Base-by-base conservation (phyloP, 352 stramenopile species). In the Elongisporangium anandrum region DNA sequence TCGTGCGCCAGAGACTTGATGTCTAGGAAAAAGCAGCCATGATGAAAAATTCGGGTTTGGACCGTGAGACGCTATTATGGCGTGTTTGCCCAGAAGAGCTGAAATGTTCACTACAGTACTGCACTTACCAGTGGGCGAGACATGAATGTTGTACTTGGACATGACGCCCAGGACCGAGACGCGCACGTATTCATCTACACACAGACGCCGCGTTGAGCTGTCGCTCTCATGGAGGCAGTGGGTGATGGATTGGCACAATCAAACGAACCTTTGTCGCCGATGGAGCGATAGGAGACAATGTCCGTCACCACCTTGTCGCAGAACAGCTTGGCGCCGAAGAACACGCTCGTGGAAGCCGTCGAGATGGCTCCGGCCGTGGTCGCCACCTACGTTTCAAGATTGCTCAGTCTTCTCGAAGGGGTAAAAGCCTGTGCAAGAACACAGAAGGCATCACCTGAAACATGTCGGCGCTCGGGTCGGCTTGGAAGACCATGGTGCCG, bases 241-340 rank as follows among this genome's bases (percentile, higher is more conserved):
- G 29, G 29, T 41, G 29, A 15, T 3, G 29, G 5, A 41, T 41
- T 2, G 6, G 29, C 29, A 41, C 19, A 23, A 29, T 4, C 22
- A 2, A 49, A 38, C 63, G 9, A 20, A 79, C 73, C 70, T 61
- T 80, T 77, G 38, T 92, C 76, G 17, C 77, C 79, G 51, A 86
- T 65, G 61, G 69, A 74, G 52, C 82, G 75, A 54, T 70, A 87
- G n/a, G 82, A 83, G 20, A 73, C 66, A 34, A 92, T 71, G 65
- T 92, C 82, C 50, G 80, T 90, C 26, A 92, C 80, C 39, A 92
- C 73, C 54, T 68, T 79, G 61, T 88, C 75, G 57, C 82, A 92
- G 22, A 87, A 26, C 41, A 86, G 50, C 61, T 92, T 92, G 9
- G 79, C 82, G 2, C 79, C 82, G 21, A 90, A 88, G 60, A 87